Evolutionary conservation across 345 rosid genomes (phyloP).

Genomic region (Brassica carinata): DNA sequence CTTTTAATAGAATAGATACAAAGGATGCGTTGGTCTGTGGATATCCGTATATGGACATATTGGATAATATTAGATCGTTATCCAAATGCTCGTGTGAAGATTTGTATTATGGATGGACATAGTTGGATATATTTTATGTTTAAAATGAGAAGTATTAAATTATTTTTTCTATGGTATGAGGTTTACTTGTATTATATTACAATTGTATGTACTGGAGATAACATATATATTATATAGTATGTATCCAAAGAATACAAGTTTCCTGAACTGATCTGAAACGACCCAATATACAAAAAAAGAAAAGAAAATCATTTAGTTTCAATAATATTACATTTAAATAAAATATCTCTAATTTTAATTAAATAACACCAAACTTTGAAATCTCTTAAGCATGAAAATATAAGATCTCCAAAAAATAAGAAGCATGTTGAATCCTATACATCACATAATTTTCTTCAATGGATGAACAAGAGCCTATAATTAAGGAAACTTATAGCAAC

Average conservation of each 20-base stretch:
- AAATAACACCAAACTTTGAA: background rate
- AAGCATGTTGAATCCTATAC: background rate
- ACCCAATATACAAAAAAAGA: background rate
- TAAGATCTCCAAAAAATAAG: background rate
- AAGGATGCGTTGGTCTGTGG: background rate
- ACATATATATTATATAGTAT: background rate
- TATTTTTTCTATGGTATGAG: background rate
- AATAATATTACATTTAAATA: background rate
- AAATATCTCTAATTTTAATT: too few species aligned
- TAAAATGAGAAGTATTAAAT: background rate
- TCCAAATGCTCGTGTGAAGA: conserved; percentile 9
- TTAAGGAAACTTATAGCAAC: conserved; percentile 15
- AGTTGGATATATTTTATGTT: background rate
- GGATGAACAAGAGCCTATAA: conserved; percentile 15
- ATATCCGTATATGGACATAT: conserved; percentile 14
- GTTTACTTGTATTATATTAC: background rate
- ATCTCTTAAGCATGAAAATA: background rate
- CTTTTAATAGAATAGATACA: too few species aligned
- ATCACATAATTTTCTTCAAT: background rate
- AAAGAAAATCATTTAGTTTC: background rate
- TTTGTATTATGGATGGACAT: background rate
- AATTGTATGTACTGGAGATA: background rate
- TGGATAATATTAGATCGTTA: background rate
- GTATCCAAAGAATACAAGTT: conserved; percentile 1
- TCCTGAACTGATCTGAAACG: background rate